Evolutionary conservation across 2,329 filamentous ascomycete species (phyloP), one percentile per base, ranked within the genome.

Genomic region (Aspergillus floridensis): DNA sequence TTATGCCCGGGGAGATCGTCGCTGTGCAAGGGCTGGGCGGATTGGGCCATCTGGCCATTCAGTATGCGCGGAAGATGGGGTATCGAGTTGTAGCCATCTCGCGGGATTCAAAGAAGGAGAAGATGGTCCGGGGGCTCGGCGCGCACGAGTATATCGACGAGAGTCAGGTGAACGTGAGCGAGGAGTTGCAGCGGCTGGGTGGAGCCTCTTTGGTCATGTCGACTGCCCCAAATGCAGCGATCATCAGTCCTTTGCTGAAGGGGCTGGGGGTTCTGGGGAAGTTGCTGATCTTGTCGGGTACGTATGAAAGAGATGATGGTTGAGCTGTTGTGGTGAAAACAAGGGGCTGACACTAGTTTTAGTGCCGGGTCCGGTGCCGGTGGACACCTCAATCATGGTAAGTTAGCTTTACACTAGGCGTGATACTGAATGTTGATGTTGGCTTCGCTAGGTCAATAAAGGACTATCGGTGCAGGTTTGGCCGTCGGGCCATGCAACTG

Each of bases 1-100:
- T 83, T 52, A 66, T 68, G 0, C 68, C 76, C 0, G 82, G 81
- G 7, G 78, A 79, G 38, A 70, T 73, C 2, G 80, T 84, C 4
- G 82, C 81, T 0, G 71, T 85, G 16, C 80, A 84, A 64, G 82
- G 82, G 5, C 74, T 85, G 4, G 82, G 82, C 5, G 80, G 80
- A 0, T 72, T 83, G 1, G 82, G 82, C 3, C 82, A 84, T 70
- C 68, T 84, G 5, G 82, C 81, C 0, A 66, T 85, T 41, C 82
- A 84, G 63, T 84, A 82, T 61, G 76, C 81, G 0, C 73, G 77
- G 19, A 80, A 79, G 56, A 80, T 84, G 76, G 82, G 82, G 10
- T 84, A 77, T 69, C 75, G 78, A 14, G 81, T 81, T 6, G 80
- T 84, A 8, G 82, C 81, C 1, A 70, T 84, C 16, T 83, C 81